Percentiles rank a stretch among this genome's conserved stretches.
Evolutionary conservation across 306 rosid genomes (phyloP).

Genomic region (Vicia sativa): DNA sequence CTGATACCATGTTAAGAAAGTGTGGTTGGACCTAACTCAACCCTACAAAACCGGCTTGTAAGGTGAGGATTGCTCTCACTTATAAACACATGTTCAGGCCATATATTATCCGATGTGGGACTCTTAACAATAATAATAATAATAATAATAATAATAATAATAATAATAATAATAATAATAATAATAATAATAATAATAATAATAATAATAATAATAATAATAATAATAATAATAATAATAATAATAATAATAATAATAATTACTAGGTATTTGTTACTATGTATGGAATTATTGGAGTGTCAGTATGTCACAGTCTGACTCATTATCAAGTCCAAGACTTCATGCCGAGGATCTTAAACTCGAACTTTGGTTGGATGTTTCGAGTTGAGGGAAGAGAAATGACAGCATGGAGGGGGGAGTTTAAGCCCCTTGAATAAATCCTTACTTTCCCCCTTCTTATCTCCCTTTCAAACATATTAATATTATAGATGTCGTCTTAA

Average conservation of each 20-base stretch:
- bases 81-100: too few relatives aligned
- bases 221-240: too few relatives aligned
- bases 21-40: too few relatives aligned
- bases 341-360: constrained; percentile 28
- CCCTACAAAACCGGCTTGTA: too few relatives aligned
- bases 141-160: too few relatives aligned
- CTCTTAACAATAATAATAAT: too few relatives aligned
- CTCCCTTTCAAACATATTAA: not conserved
- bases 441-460: not conserved
- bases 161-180: too few relatives aligned
- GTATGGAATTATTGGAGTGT: constrained; percentile 11
- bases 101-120: too few relatives aligned
- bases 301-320: not conserved
- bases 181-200: too few relatives aligned
- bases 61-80: too few relatives aligned
- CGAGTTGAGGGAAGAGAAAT: not conserved
- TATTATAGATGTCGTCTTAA: not conserved
- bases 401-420: not conserved
- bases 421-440: constrained; percentile 2
- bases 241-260: not conserved
- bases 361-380: constrained; percentile 22
- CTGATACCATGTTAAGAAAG: too few relatives aligned
- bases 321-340: constrained; percentile 19
- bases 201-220: too few relatives aligned
- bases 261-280: constrained; percentile 21